Evolutionary conservation across 2,329 filamentous ascomycete genomes (phyloP).

Genomic region (Pseudogymnoascus sp.): DNA sequence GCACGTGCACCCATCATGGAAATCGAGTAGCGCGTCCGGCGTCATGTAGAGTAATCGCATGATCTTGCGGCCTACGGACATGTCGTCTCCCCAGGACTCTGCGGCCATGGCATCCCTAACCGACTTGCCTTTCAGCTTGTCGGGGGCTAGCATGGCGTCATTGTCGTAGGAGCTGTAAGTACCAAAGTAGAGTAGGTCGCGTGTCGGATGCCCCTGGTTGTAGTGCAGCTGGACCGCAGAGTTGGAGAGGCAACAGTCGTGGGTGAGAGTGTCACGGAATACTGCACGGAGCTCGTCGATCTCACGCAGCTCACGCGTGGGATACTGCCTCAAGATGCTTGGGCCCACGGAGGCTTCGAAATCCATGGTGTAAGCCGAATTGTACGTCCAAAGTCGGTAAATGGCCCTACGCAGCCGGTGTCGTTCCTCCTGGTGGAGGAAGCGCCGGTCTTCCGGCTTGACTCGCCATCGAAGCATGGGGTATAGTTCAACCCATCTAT

Average conservation of each 20-base stretch:
- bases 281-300: constrained; percentile 23
- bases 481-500: constrained; percentile 26
- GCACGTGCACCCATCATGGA: background rate
- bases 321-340: background rate
- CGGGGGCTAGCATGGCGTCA: background rate
- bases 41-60: constrained; percentile 1
- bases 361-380: constrained; percentile 25
- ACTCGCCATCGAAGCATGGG: constrained; percentile 26
- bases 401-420: constrained; percentile 23
- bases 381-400: constrained; percentile 28
- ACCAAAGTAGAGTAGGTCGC: constrained; percentile 6
- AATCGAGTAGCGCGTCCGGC: background rate
- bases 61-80: background rate
- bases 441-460: constrained; percentile 24
- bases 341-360: background rate
- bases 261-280: constrained; percentile 22
- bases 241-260: constrained; percentile 24
- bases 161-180: background rate
- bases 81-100: constrained; percentile 9
- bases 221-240: constrained; percentile 23
- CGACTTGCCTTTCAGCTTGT: constrained; percentile 6
- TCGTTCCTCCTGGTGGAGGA: constrained; percentile 23
- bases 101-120: constrained; percentile 4
- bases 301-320: constrained; percentile 5
- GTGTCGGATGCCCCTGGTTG: constrained; percentile 10